These are phyloP conservation scores for Emericellopsis terricola DNA, from an alignment of 495 filamentous ascomycete species.

Conservation along the genomic window DNA sequence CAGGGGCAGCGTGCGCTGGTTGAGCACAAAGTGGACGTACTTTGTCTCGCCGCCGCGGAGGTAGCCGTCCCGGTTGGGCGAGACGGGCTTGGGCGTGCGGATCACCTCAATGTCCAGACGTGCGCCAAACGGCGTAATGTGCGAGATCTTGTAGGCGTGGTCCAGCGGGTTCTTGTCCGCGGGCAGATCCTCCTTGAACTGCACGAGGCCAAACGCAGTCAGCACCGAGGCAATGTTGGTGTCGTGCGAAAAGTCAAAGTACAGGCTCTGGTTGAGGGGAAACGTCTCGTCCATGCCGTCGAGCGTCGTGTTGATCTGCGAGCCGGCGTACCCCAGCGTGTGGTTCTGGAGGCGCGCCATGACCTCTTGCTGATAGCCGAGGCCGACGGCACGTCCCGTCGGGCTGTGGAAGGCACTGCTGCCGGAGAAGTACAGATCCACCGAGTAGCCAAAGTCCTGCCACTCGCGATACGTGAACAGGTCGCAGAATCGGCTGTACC, in stretches of 20 bases:
- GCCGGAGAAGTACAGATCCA: slow-evolving; percentile 43
- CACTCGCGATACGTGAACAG: slow-evolving; percentile 58
- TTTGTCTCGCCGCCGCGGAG: slow-evolving; percentile 20
- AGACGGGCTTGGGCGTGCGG: slow-evolving; percentile 31
- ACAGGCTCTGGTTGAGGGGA: slow-evolving; percentile 45
- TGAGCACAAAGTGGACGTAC: slow-evolving; percentile 48
- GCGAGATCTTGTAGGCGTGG: slow-evolving; percentile 34
- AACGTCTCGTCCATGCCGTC: slow-evolving; percentile 47
- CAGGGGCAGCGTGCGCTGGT: slow-evolving; percentile 43
- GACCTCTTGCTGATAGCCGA: slow-evolving; percentile 46
- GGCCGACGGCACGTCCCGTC: slow-evolving; percentile 40
- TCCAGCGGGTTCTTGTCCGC: slow-evolving; percentile 20
- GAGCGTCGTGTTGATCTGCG: slow-evolving; percentile 48
- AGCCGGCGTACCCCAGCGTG: slow-evolving; percentile 28
- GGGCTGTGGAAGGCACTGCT: slow-evolving; percentile 39
- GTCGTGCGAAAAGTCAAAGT: slow-evolving; percentile 77
- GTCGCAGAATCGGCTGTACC: slow-evolving; percentile 51
- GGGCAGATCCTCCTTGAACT: slow-evolving; percentile 33
- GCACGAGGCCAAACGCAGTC: slow-evolving; percentile 56
- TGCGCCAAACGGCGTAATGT: slow-evolving; percentile 40
- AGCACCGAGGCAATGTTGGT: slow-evolving; percentile 60
- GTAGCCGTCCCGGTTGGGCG: slow-evolving; percentile 20
- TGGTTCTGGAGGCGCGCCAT: slow-evolving; percentile 38
- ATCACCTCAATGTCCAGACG: slow-evolving; percentile 49
- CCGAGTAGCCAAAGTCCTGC: slow-evolving; percentile 51